A percentile compares a stretch with the other conserved stretches of the same genome.
phyloP scores from a whole-genome alignment of 108 stramenopile species.

The Epithemia pelagica region DNA sequence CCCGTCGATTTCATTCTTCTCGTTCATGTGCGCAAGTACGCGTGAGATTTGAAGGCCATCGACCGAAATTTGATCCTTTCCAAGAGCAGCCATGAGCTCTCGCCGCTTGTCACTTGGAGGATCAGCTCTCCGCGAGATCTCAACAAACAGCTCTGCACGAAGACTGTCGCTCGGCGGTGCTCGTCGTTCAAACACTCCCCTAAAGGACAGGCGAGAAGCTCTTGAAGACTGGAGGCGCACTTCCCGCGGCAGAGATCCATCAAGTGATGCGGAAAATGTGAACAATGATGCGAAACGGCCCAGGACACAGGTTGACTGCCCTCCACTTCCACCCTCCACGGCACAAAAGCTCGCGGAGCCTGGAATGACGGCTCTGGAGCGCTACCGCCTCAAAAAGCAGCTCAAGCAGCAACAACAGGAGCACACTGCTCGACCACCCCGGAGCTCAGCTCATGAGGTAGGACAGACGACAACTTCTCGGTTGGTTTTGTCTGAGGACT shows the following conservation, averaged over 20 bases:
- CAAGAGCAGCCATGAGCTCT: background rate
- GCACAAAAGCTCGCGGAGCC: conserved; percentile 1
- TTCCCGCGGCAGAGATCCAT: conserved; percentile 10
- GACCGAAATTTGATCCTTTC: too few relatives aligned
- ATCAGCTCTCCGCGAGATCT: conserved; percentile 13
- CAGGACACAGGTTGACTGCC: background rate
- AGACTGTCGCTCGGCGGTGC: conserved; percentile 25
- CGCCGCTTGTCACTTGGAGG: conserved; percentile 25
- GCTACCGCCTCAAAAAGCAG: conserved; percentile 6
- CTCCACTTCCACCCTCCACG: conserved; percentile 3
- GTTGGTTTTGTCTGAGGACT: background rate
- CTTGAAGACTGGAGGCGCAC: conserved; percentile 65
- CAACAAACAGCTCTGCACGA: conserved; percentile 18
- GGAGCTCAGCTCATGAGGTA: too few relatives aligned
- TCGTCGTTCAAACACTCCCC: conserved; percentile 15
- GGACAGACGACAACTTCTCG: background rate
- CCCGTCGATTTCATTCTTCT: too few relatives aligned
- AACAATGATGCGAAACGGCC: background rate
- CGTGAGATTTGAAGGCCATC: too few relatives aligned
- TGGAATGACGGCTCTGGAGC: conserved; percentile 20
- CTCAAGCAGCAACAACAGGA: conserved; percentile 3
- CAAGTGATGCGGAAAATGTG: background rate
- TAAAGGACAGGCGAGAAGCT: conserved; percentile 62
- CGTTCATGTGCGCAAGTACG: too few relatives aligned
- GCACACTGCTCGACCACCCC: background rate